Evolutionary conservation across 192 early-diverging fungal genomes (phyloP), one percentile per base, ranked within the genome.

Genomic region (Linnemannia elongata): DNA sequence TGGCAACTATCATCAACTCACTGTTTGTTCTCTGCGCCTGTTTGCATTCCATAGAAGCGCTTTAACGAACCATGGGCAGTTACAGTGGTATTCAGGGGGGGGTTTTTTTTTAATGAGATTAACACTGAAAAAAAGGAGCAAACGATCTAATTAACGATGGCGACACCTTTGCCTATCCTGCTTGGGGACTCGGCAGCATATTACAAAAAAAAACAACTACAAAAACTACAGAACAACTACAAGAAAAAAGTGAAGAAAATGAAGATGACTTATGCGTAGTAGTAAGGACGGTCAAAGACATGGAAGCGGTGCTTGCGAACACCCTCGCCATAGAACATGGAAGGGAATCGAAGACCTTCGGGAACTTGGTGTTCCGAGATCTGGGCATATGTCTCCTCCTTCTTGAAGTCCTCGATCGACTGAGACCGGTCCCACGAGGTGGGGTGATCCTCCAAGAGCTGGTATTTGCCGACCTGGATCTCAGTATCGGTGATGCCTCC

Each of bases 401-500:
- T 87, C 76, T 75, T 87, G 39, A 87, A 87, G 41, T 76, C 79
- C 68, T 87, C 79, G 22, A 87, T 68, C 20, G 85, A 78, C 66
- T 78, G 85, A 6, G 79, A 47, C 22, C 63, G 45, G 38, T 81
- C 79, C 85, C 85, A 87, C 12, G 70, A 69, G 1, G 85, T 87
- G 12, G 79, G 79, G 42, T 87, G 79, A 8, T 87, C 74, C 73
- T 92, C 91, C 8, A 96, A 89, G 10, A 94, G 77, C 70, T 90
- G 88, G 88, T 95, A 96, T 86, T 96, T 96, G 72, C 93, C 96
- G 33, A 90, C 90, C 82, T 96, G 96, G 73, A 96, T 95, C 91
- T 96, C 96, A 12, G 96, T 96, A 75, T 96, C 96, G 6, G 96
- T 96, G 79, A 96, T 95, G 22, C 92, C 93, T 52, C 96, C 96